Evolutionary conservation across 208 protist species (phyloP).

Genomic region (Leishmania tropica): DNA sequence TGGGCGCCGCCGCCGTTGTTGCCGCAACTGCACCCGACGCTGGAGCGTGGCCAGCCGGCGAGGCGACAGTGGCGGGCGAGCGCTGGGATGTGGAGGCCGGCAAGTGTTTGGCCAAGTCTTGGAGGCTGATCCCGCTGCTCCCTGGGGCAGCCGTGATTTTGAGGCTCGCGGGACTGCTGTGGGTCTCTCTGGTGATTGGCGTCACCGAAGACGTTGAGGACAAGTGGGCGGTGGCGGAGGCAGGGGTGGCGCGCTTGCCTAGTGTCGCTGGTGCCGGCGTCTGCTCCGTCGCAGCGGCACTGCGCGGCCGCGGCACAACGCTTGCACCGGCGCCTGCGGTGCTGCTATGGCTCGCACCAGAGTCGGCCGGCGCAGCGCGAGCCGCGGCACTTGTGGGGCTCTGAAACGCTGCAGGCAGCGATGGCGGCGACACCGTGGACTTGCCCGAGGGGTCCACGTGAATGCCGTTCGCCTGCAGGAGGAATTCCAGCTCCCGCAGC

Average conservation of each 20-base stretch:
- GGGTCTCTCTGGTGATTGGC: background rate
- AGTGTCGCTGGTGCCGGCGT: background rate
- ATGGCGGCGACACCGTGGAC: conserved; percentile 7
- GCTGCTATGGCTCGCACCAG: conserved; percentile 9
- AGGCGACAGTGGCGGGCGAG: conserved; percentile 9
- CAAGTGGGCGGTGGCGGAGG: conserved; percentile 40
- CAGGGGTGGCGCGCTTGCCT: conserved; percentile 22
- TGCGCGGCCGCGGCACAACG: conserved; percentile 58
- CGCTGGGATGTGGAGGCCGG: conserved; percentile 16
- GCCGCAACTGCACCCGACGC: conserved; percentile 4
- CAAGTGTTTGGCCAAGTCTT: conserved; percentile 43
- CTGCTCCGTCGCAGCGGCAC: conserved; percentile 27
- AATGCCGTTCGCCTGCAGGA: conserved; percentile 36
- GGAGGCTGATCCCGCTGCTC: conserved; percentile 43
- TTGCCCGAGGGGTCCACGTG: conserved; percentile 10
- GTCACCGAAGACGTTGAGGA: conserved; percentile 15
- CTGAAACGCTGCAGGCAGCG: conserved; percentile 5
- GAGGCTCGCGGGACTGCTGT: conserved; percentile 15
- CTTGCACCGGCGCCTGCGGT: conserved; percentile 1
- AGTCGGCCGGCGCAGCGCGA: background rate
- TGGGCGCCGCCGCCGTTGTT: conserved; percentile 13
- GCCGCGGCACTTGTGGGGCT: background rate
- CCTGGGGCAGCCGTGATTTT: conserved; percentile 35
- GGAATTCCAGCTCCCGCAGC: conserved; percentile 35
- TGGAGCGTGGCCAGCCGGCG: conserved; percentile 1